phyloP scores from a whole-genome alignment of 495 filamentous ascomycete genomes.

The Podospora bellae-mahoneyi region DNA sequence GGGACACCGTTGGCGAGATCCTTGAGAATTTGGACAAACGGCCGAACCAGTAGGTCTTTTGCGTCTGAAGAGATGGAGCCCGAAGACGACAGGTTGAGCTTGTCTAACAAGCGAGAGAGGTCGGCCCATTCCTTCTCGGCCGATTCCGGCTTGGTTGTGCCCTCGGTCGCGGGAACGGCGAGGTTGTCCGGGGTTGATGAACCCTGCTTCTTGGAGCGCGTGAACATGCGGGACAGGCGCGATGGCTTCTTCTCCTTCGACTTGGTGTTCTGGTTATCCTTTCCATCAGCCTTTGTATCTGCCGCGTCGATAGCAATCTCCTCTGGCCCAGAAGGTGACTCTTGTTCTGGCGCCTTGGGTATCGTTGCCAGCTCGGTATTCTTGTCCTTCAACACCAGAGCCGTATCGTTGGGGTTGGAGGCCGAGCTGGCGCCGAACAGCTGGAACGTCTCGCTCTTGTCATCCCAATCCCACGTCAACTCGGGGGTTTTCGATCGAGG shows the following conservation, averaged over 20 bases:
- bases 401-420: background rate
- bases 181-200: conserved; percentile 15
- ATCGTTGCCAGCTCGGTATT: conserved; percentile 16
- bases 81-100: conserved; percentile 43
- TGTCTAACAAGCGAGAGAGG: conserved; percentile 69
- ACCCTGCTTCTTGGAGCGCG: conserved; percentile 19
- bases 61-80: conserved; percentile 78
- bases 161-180: conserved; percentile 29
- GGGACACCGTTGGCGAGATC: conserved; percentile 90
- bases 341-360: background rate
- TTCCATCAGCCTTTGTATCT: conserved; percentile 6
- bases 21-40: conserved; percentile 84
- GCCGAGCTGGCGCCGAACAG: background rate
- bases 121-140: conserved; percentile 64
- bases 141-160: background rate
- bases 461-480: conserved; percentile 37
- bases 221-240: conserved; percentile 30
- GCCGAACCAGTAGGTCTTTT: conserved; percentile 60
- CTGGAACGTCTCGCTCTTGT: conserved; percentile 36
- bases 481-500: conserved; percentile 45
- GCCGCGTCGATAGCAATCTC: background rate
- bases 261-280: conserved; percentile 17
- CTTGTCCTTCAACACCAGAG: conserved; percentile 6
- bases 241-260: conserved; percentile 21
- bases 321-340: background rate